Evolutionary conservation across 805 yeast genomes (phyloP).

Genomic region (Myxozyma nipponensis): DNA sequence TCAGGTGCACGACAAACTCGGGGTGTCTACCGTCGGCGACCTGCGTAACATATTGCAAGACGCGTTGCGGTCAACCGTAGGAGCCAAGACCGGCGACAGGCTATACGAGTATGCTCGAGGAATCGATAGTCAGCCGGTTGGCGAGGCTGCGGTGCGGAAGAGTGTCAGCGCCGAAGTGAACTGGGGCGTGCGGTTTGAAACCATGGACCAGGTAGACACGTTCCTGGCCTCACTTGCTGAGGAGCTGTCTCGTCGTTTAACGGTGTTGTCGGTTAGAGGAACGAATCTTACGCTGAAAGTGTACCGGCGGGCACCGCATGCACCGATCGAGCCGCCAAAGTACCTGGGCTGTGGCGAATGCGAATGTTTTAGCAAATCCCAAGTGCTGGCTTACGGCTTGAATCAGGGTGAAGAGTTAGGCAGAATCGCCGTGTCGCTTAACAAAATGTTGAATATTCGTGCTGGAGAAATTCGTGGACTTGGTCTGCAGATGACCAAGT

Average conservation of each 20-base stretch:
- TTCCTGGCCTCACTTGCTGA: slow-evolving; percentile 57
- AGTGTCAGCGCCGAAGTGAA: slow-evolving; percentile 84
- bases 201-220: slow-evolving; percentile 54
- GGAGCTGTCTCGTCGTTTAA: slow-evolving; percentile 57
- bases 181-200: slow-evolving; percentile 80
- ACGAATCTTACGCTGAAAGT: slow-evolving; percentile 61
- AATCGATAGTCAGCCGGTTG: slow-evolving; percentile 57
- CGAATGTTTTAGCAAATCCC: slow-evolving; percentile 56
- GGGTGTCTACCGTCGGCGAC: slow-evolving; percentile 40
- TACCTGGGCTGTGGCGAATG: slow-evolving; percentile 82
- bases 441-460: slow-evolving; percentile 54
- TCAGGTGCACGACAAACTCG: slow-evolving; percentile 44
- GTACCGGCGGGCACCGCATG: slow-evolving; percentile 58
- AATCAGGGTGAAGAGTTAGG: slow-evolving; percentile 58
- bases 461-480: slow-evolving; percentile 74
- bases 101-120: slow-evolving; percentile 62
- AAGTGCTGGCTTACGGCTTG: slow-evolving; percentile 59
- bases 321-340: slow-evolving; percentile 74
- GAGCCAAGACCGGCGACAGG: slow-evolving; percentile 66
- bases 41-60: slow-evolving; percentile 39
- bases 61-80: slow-evolving; percentile 50
- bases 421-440: slow-evolving; percentile 54
- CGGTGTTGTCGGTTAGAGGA: slow-evolving; percentile 47
- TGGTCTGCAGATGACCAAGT: slow-evolving; percentile 61
- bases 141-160: slow-evolving; percentile 54